Evolutionary conservation across 768 basidiomycete species (phyloP).

Genomic region (Podaxis sp.): DNA sequence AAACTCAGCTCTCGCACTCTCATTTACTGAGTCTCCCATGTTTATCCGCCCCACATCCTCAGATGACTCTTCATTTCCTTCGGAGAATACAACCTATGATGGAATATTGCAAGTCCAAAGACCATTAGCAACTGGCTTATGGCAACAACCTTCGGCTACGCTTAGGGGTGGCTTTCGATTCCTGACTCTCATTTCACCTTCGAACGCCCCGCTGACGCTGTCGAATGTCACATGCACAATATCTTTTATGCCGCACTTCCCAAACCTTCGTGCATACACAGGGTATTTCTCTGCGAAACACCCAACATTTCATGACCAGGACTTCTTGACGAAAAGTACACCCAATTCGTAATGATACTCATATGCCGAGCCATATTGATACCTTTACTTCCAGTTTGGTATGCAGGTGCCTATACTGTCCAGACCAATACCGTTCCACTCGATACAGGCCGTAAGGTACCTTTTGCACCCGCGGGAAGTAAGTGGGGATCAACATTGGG

Average conservation of each 20-base stretch:
- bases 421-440: constrained; percentile 56
- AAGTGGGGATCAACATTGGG: constrained; percentile 8
- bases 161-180: constrained; percentile 56
- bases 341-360: no score
- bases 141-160: constrained; percentile 46
- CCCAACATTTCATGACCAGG: constrained; percentile 40
- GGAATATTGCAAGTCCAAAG: constrained; percentile 40
- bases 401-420: constrained; percentile 61
- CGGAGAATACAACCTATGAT: constrained; percentile 41
- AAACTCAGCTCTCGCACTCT: constrained; percentile 42
- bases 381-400: constrained; percentile 42
- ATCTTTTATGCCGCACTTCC: constrained; percentile 54
- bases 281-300: constrained; percentile 55
- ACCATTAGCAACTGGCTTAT: constrained; percentile 35
- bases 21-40: constrained; percentile 57
- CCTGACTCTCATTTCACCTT: constrained; percentile 45
- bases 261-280: constrained; percentile 45
- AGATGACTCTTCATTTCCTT: constrained; percentile 53
- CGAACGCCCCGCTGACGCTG: constrained; percentile 34
- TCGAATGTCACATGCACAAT: constrained; percentile 52
- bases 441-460: constrained; percentile 49
- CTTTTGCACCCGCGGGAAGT: constrained; percentile 46
- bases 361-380: background rate
- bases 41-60: constrained; percentile 54
- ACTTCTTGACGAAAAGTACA: constrained; percentile 51